Evolutionary conservation across 2,329 filamentous ascomycete genomes (phyloP), one percentile per base, ranked within the genome.

Genomic region (Cadophora sp.): DNA sequence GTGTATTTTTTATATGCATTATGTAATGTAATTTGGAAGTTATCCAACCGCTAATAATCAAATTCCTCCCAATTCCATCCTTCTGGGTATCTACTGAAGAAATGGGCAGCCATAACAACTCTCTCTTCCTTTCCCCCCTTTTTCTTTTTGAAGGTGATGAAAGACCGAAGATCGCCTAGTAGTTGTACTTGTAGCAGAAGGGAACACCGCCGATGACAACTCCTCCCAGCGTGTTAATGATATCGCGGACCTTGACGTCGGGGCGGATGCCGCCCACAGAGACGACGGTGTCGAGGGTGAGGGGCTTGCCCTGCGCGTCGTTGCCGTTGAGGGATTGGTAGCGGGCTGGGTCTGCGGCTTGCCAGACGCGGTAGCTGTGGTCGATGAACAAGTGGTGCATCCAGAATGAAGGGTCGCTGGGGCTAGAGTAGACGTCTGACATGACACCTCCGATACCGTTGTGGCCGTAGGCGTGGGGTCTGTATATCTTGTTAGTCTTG

Each of bases 361-460:
- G 64, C 67, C 67, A 69, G 48, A 66, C 60, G 41, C 67, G 67
- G 64, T 66, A 66, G 64, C 4, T 30, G 53, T 66, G 67, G 61
- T 69, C 67, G 50, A 69, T 24, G 50, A 66, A 69, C n/a, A 27
- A 8, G 61, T 69, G 67, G 43, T 66, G 61, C 67, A 66, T 66
- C 47, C 41, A 69, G 61, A 69, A 69, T 41, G 64, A 48, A 18
- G 67, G 64, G 43, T 69, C 67, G 22, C 47, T 61, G 55, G 56
- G 48, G 22, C 43, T 48, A 47, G 67, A 48, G 4, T 33, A 62
- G 24, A 69, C 64, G 48, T 69, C 67, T 6, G 64, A 61, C 67
- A 69, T 69, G 39, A 65, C 56, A 22, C 45, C 58, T 27, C 67
- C 67, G 48, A 69, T 69, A 30, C 67, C 67, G 51, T 69, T 64